Conservation (phyloP, 371 early-diverging fungal species). For the Apophysomyces ossiformis region DNA sequence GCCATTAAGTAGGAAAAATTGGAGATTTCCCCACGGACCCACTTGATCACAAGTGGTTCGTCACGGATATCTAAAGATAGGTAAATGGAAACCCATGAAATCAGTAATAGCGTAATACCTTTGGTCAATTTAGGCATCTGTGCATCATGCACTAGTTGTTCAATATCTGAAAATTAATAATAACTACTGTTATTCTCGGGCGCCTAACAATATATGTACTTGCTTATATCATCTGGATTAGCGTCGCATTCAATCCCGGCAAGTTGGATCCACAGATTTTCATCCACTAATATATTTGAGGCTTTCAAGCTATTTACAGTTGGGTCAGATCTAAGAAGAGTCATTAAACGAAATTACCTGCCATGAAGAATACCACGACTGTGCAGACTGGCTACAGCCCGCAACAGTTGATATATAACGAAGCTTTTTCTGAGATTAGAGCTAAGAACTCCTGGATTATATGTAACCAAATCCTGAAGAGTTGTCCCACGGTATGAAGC, state of each 20-base stretch:
- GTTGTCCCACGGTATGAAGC: slow-evolving; percentile 64
- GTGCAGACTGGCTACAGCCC: slow-evolving; percentile 58
- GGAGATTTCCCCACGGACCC: slow-evolving; percentile 77
- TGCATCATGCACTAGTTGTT: slow-evolving; percentile 26
- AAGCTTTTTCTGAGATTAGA: slow-evolving; percentile 67
- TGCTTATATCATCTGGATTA: slow-evolving; percentile 35
- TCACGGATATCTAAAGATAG: slow-evolving; percentile 46
- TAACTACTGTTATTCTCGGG: background rate
- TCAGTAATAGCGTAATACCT: slow-evolving; percentile 15
- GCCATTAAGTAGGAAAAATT: slow-evolving; percentile 87
- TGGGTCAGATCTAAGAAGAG: background rate
- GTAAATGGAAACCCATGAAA: background rate
- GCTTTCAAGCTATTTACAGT: slow-evolving; percentile 41
- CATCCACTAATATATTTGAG: slow-evolving; percentile 69
- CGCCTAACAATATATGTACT: background rate
- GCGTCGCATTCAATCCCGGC: slow-evolving; percentile 63
- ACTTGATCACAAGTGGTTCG: slow-evolving; percentile 65
- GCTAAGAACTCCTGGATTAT: slow-evolving; percentile 65
- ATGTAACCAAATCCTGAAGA: slow-evolving; percentile 64
- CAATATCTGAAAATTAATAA: slow-evolving; percentile 26
- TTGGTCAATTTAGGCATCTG: slow-evolving; percentile 27
- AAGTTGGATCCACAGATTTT: slow-evolving; percentile 66
- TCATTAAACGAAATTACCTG: slow-evolving; percentile 25
- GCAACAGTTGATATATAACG: slow-evolving; percentile 61
- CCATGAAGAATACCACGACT: slow-evolving; percentile 64